Base-by-base conservation (phyloP, 129 eudicot species). In the Silybum marianum region DNA sequence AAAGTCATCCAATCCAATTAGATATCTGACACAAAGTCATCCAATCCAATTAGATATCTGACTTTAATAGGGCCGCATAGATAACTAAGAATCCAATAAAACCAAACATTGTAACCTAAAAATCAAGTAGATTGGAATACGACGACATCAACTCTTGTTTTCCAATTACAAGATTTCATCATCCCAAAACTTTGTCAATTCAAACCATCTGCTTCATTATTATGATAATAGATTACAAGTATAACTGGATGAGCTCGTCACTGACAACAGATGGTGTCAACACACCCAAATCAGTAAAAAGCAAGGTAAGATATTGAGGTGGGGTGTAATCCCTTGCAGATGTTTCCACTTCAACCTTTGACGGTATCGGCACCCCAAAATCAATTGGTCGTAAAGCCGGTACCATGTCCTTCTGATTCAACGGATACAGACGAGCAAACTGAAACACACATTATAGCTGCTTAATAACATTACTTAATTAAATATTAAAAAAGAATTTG, bases 351-450 rank as follows among this genome's bases (percentile, higher is more conserved):
- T 90, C 97, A 12, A 95, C 99, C 86, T 91, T 92, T 7, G 91
- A 84, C 14, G 99, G 99, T 46, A 95, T 90, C 12, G 99, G 99
- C 26, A 95, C 99, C 44, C 99, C 98, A 83, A 92, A 95, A 77
- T 95, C 99, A 78, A 95, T 91, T 0, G 95, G 91, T 6, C 97
- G 92, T 84, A 89, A 71, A 8, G 99, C 99, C 9, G 99, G 97
- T 22, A 89, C 96, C 99, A 95, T 95, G 89, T 95, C 99, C 82
- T 95, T 95, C 77, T 95, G 98, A 84, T 95, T 97, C 87, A 95
- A 78, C 0, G 98, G 99, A 86, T 95, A 92, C 40, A 92, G 88
- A 12, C 99, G 90, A 65, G 99, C 99, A 91, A 95, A 92, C 99
- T 95, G 88, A 88, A 85, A 32, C 5, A 32, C 36, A 36, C 28